Evolutionary conservation across 371 early-diverging fungal genomes (phyloP).

Genomic region (Actinomucor elegans): DNA sequence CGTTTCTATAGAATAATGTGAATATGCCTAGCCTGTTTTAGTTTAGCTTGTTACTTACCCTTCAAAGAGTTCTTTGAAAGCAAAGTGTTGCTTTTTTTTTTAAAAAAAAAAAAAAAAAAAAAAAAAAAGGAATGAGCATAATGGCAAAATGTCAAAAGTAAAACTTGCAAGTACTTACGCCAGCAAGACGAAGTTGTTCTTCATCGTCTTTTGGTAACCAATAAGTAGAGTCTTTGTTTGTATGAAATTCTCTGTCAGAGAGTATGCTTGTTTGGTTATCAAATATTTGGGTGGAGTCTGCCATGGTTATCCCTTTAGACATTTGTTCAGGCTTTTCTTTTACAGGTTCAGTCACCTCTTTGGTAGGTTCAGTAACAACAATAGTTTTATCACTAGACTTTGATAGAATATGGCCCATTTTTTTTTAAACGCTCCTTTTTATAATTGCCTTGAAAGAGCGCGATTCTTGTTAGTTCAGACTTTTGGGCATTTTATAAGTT

Average conservation of each 20-base stretch:
- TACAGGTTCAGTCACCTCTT: too few relatives aligned
- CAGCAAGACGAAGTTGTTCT: slow-evolving; percentile 13
- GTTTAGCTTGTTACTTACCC: slow-evolving; percentile 6
- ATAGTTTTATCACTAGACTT: not conserved
- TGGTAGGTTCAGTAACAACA: not conserved
- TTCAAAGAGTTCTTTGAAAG: slow-evolving; percentile 13
- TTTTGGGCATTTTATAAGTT: too few relatives aligned
- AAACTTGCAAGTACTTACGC: not conserved
- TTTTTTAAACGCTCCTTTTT: too few relatives aligned
- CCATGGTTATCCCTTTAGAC: not conserved
- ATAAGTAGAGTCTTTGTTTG: slow-evolving; percentile 5
- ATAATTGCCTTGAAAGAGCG: too few relatives aligned
- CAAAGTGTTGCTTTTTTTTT: slow-evolving; percentile 19
- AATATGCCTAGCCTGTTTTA: not conserved
- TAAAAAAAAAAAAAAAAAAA: too few relatives aligned
- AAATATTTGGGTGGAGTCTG: too few relatives aligned
- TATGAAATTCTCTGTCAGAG: slow-evolving; percentile 30
- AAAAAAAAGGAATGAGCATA: too few relatives aligned
- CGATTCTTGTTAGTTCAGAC: too few relatives aligned
- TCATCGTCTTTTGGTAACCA: slow-evolving; percentile 27
- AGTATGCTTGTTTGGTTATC: too few relatives aligned
- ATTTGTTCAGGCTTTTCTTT: not conserved
- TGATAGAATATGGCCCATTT: not conserved
- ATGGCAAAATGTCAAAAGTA: not conserved
- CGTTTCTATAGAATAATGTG: not conserved